phyloP scores from a whole-genome alignment of 2,329 filamentous ascomycete species.

The Aureobasidium sp. region DNA sequence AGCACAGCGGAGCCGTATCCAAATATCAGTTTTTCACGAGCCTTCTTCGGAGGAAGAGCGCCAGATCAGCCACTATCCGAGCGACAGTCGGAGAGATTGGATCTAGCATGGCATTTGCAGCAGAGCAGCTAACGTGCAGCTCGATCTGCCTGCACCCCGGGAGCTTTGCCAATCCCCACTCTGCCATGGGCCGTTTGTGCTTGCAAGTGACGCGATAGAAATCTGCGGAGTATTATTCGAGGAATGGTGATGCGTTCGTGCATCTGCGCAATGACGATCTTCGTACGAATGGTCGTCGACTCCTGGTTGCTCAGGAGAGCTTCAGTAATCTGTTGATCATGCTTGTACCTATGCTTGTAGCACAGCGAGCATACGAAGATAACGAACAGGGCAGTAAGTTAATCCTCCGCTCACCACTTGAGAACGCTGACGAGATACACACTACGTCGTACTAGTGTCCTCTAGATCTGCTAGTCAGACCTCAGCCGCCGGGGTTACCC shows the following conservation, averaged over 20 bases:
- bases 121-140: slow-evolving; percentile 4
- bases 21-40: not conserved
- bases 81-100: slow-evolving; percentile 12
- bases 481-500: slow-evolving; percentile 4
- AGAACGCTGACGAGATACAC: slow-evolving; percentile 2
- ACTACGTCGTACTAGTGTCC: not conserved
- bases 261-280: not conserved
- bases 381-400: not conserved
- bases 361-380: not conserved
- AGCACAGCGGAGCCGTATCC: slow-evolving; percentile 12
- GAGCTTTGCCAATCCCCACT: not conserved
- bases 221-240: not conserved
- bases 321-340: slow-evolving; percentile 2
- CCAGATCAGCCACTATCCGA: slow-evolving; percentile 2
- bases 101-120: slow-evolving; percentile 14
- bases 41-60: not conserved
- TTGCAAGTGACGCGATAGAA: not conserved
- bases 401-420: not conserved
- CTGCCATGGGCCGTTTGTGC: not conserved
- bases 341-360: not conserved
- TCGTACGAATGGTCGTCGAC: not conserved
- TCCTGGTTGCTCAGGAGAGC: not conserved
- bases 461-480: not conserved
- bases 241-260: slow-evolving; percentile 8
- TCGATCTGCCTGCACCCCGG: slow-evolving; percentile 13